Conservation (phyloP, 1,284 basidiomycete species). For the Naganishia sp. region DNA sequence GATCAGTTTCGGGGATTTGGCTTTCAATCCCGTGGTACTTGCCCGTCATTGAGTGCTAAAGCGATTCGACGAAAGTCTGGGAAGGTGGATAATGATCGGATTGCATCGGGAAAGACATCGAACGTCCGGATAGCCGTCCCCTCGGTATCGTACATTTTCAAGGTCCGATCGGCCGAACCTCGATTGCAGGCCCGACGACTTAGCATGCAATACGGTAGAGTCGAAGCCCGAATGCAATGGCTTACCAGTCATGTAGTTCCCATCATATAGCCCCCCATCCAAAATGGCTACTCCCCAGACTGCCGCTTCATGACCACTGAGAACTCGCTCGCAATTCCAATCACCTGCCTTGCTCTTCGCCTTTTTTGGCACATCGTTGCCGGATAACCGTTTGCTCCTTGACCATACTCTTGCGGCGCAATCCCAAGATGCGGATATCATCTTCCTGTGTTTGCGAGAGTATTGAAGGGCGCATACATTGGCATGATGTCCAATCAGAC, state of each 20-base stretch:
- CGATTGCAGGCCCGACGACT: not conserved
- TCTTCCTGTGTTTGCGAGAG: constrained; percentile 32
- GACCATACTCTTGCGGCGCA: constrained; percentile 43
- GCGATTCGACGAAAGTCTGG: constrained; percentile 37
- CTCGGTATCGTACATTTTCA: constrained; percentile 39
- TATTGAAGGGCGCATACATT: constrained; percentile 44
- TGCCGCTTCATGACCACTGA: constrained; percentile 43
- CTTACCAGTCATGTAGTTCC: constrained; percentile 40
- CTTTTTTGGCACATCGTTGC: not conserved
- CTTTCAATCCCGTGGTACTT: constrained; percentile 29
- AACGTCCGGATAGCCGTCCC: constrained; percentile 37
- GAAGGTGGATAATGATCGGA: constrained; percentile 39
- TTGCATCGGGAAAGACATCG: constrained; percentile 43
- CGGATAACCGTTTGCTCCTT: not conserved
- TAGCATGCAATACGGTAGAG: no score
- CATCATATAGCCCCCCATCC: constrained; percentile 36
- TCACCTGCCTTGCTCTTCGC: constrained; percentile 24
- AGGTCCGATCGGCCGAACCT: constrained; percentile 41
- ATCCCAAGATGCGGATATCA: constrained; percentile 48
- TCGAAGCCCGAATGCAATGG: no score
- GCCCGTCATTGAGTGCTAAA: constrained; percentile 50
- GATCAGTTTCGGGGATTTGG: not conserved
- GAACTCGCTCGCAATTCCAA: constrained; percentile 36
- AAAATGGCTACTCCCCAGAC: constrained; percentile 44
- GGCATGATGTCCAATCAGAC: constrained; percentile 41